Base-by-base conservation (phyloP, 2,329 filamentous ascomycete species). In the Verticillium longisporum region DNA sequence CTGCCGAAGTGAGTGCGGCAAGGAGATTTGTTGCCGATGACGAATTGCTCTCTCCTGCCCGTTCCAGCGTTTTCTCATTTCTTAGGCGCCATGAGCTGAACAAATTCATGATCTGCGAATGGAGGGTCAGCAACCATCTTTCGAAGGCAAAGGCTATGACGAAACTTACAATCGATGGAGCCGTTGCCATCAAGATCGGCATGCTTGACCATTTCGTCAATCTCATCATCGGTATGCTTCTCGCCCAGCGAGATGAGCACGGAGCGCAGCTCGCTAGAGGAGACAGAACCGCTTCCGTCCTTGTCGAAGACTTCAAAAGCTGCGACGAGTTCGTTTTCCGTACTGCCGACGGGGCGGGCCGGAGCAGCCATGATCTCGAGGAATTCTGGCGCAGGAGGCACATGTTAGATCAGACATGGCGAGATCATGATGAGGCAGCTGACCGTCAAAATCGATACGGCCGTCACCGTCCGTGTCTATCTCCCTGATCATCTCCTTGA, bases 301-400 rank as follows among this genome's bases (percentile, higher is more conserved):
- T 64, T 64, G 56, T 65, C 64, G 41, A 65, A 65, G 58, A 65
- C 64, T 61, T 64, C 61, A 59, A 65, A 65, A 32, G 64, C 64
- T 55, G 61, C 62, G 53, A 64, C 63, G 33, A 65, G 64, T 58
- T 65, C 64, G 21, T 58, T 61, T 41, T 65, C 61, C 57, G 59
- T 60, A 55, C 64, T 62, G 45, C 57, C 57, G 34, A 61, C 37
- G 41, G 60, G 62, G 38, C 61, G 64, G 55, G 57, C 62, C 15
- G 64, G 63, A n/a, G 61, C 54, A 14, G 64, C 62, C 64, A 65
- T 65, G 53, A 65, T 61, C 55, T 65, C 58, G 31, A 65, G 64
- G 45, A 65, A 65, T 45, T 65, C 64, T 65, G 55, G 3, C 31
- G 6, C 9, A 21, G 9, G 34, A 34, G 32, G 9, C n/a, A 11